Percentiles rank a stretch among this genome's conserved stretches.
phyloP scores from a whole-genome alignment of 257 asterid species.

The Solanum etuberosum region DNA sequence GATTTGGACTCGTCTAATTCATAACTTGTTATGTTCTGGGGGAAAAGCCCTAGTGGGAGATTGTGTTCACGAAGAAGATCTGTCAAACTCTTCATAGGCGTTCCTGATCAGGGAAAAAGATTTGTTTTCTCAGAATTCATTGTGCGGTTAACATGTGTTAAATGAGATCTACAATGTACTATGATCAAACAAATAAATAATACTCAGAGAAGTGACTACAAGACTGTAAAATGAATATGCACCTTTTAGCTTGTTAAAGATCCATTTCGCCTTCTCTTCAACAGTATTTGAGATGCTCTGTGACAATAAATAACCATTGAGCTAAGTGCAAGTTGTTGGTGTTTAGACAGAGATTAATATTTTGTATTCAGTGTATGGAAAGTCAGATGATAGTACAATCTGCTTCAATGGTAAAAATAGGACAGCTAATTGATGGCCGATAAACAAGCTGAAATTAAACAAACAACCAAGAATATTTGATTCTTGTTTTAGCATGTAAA shows the following conservation, averaged over 20 bases:
- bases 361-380: not conserved
- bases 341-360: not conserved
- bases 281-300: constrained; percentile 78
- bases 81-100: constrained; percentile 36
- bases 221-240: not conserved
- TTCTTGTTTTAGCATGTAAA: not conserved
- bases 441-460: not conserved
- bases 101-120: constrained; percentile 24
- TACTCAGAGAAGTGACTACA: not conserved
- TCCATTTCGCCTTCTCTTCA: constrained; percentile 94
- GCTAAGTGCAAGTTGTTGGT: not conserved
- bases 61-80: constrained; percentile 63
- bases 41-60: constrained; percentile 65
- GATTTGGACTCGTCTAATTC: constrained; percentile 57
- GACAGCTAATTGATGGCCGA: not conserved
- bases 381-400: not conserved
- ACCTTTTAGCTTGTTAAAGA: constrained; percentile 98
- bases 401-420: not conserved
- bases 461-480: not conserved
- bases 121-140: not conserved
- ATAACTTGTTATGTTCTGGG: constrained; percentile 44
- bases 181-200: not conserved
- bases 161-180: not conserved
- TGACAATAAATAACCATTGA: not conserved
- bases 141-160: not conserved